A percentile compares a stretch with the other conserved stretches of the same genome.
phyloP scores from a whole-genome alignment of 192 early-diverging fungal species.

The Coemansia sp. region DNA sequence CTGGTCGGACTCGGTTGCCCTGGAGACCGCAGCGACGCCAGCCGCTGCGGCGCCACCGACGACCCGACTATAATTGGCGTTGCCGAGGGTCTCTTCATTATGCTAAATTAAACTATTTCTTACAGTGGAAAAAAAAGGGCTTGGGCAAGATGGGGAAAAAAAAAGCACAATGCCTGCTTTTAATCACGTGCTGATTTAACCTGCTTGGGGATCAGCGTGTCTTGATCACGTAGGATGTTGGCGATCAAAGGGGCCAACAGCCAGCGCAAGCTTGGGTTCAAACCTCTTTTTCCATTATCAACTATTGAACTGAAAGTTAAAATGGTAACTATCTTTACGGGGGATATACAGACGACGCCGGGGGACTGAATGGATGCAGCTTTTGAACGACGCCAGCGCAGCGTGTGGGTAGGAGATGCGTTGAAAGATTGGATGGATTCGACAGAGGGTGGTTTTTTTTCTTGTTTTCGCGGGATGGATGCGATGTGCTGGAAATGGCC shows the following conservation, averaged over 20 bases:
- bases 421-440: too few relatives aligned
- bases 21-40: conserved; percentile 34
- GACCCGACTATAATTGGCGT: neutral
- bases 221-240: too few relatives aligned
- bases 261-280: conserved; percentile 1
- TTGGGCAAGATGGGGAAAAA: neutral
- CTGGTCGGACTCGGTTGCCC: neutral
- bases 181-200: neutral
- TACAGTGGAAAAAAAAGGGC: neutral
- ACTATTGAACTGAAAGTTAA: conserved; percentile 20
- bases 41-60: conserved; percentile 7
- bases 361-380: neutral
- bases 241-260: neutral
- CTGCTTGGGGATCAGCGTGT: too few relatives aligned
- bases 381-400: too few relatives aligned
- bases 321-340: conserved; percentile 25
- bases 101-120: neutral
- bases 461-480: too few relatives aligned
- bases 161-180: neutral
- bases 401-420: too few relatives aligned
- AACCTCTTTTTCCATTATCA: conserved; percentile 20
- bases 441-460: too few relatives aligned
- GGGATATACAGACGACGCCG: neutral
- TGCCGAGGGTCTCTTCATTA: conserved; percentile 1
- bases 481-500: too few relatives aligned